Percentiles rank a stretch among this genome's conserved stretches.
These are phyloP conservation scores for Chalciporus pseudorubinellus DNA, from an alignment of 768 basidiomycete genomes.

Conservation along the genomic window DNA sequence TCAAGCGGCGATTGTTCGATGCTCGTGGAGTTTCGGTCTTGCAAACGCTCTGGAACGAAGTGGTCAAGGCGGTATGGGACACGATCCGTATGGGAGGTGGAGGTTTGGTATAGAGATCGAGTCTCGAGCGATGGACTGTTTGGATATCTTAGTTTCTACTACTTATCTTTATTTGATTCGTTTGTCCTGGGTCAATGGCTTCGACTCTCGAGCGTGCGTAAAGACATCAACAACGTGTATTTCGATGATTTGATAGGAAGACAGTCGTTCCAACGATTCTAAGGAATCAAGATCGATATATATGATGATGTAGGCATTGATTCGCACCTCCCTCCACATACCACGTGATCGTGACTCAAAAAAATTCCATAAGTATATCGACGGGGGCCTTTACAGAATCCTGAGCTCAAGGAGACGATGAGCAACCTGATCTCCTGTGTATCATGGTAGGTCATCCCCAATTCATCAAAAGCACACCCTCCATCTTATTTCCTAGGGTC, in stretches of 20 bases:
- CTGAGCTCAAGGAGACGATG: conserved; percentile 39
- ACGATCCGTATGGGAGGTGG: conserved; percentile 75
- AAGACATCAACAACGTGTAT: too few relatives aligned
- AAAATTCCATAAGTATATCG: conserved; percentile 1
- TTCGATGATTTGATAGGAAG: too few relatives aligned
- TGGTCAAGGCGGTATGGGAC: conserved; percentile 55
- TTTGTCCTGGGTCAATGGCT: background rate
- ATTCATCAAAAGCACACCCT: background rate
- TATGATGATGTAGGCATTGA: too few relatives aligned
- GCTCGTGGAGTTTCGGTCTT: conserved; percentile 37
- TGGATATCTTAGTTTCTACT: background rate
- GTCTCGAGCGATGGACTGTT: background rate
- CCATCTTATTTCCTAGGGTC: conserved; percentile 48
- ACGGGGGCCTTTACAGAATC: background rate
- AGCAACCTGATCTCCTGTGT: conserved; percentile 74
- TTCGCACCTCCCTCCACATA: too few relatives aligned
- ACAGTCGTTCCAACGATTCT: too few relatives aligned
- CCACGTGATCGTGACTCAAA: conserved; percentile 19
- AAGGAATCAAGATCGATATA: too few relatives aligned
- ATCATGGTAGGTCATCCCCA: conserved; percentile 43
- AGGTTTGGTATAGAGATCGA: conserved; percentile 56
- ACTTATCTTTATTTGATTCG: conserved; percentile 19
- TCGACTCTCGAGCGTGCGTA: too few relatives aligned
- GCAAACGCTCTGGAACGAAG: conserved; percentile 49
- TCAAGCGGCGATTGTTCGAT: conserved; percentile 51